These are phyloP conservation scores for Colletotrichum tropicale DNA, from an alignment of 2,329 filamentous ascomycete genomes.

Conservation along the genomic window DNA sequence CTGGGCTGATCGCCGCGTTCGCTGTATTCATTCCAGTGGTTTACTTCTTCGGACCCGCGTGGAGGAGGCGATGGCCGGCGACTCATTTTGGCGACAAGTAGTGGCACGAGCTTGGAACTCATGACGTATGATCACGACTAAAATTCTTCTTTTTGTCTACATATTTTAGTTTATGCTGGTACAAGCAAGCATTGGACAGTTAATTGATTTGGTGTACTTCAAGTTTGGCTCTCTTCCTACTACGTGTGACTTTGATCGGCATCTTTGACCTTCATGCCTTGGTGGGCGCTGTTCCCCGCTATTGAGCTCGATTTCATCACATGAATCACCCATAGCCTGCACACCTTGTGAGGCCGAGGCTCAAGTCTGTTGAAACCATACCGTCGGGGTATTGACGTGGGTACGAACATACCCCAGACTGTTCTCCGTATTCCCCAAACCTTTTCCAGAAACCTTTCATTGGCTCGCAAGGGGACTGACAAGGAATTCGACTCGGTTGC, in stretches of 20 bases:
- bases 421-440: not conserved
- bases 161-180: not conserved
- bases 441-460: not conserved
- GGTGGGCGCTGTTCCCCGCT: not conserved
- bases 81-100: not conserved
- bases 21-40: conserved; percentile 31
- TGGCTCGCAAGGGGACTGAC: not conserved
- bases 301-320: not conserved
- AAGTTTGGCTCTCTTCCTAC: not conserved
- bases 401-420: not conserved
- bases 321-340: not conserved
- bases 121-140: not conserved
- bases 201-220: not conserved
- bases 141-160: not conserved
- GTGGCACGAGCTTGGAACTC: not conserved
- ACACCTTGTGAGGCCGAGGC: not conserved
- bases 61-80: conserved; percentile 8
- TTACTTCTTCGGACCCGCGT: conserved; percentile 21
- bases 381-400: not conserved
- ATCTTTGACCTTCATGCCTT: rapidly evolving
- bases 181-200: not conserved
- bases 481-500: not conserved
- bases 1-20: conserved; percentile 32
- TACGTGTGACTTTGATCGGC: not conserved
- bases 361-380: not conserved